Base-by-base conservation (phyloP, 1,284 basidiomycete species). In the Rhodofomes roseus region DNA sequence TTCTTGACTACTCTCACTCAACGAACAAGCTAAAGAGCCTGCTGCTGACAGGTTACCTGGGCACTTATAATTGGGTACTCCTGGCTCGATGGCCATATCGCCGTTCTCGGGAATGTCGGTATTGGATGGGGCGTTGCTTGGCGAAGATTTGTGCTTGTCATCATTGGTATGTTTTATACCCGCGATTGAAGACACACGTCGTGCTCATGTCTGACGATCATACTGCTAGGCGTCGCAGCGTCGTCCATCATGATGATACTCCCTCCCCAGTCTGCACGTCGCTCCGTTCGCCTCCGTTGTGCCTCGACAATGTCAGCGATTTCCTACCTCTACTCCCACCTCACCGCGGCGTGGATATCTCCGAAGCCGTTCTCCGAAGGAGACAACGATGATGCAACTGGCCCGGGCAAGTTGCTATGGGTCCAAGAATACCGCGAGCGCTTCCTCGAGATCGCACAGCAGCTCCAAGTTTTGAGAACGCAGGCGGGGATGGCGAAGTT, bases 61-160 rank as follows among this genome's bases (percentile, higher is more conserved):
- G 71, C 72, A 0, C 72, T 83, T 7, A 72, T 85, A 18, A 72
- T 84, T 4, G 85, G 86, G 1, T 88, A 86, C 68, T 82, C 81
- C 0, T 87, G 85, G 84, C 75, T 85, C 27, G 84, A 88, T 62
- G 78, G 77, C 2, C 81, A 87, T 65, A 64, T 82, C 7, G 62
- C 66, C 2, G 70, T 67, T 9, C 64, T 78, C 20, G 77, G 74
- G 9, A 80, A 80, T 59, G 77, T 79, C 18, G 86, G 85, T 20
- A 69, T 77, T 7, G 86, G 86, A 1, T 83, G 81, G 68, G 65
- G 70, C 1, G 73, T 87, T 9, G 81, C 83, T 0, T 86, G 85
- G 76, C 74, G 76, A 60, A 74, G 85, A 64, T 79, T 74, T 66
- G 71, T 77, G 2, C 66, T 79, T 16, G 80, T 82, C 37, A 68